These are phyloP conservation scores for Triangularia verruculosa DNA, from an alignment of 2,329 filamentous ascomycete species.

Conservation along the genomic window DNA sequence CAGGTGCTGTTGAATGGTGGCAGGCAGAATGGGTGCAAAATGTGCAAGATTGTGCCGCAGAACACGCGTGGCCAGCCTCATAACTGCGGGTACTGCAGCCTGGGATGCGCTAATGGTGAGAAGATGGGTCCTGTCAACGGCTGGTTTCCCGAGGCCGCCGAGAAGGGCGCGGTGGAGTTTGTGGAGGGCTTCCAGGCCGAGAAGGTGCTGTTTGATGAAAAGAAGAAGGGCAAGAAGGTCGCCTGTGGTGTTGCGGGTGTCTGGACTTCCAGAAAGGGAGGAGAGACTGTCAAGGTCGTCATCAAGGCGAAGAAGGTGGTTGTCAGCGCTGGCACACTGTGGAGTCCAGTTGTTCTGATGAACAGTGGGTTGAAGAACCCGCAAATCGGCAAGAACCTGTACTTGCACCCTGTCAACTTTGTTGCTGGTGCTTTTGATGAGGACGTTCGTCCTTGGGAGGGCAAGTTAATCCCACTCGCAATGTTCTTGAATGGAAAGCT, in stretches of 20 bases:
- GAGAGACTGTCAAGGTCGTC: slow-evolving; percentile 60
- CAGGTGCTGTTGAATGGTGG: slow-evolving; percentile 70
- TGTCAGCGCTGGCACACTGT: slow-evolving; percentile 71
- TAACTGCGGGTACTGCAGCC: slow-evolving; percentile 64
- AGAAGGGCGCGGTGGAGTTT: slow-evolving; percentile 69
- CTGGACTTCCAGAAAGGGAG: slow-evolving; percentile 70
- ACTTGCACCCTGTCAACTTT: slow-evolving; percentile 71
- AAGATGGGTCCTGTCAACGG: slow-evolving; percentile 77
- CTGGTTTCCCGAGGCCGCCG: slow-evolving; percentile 76
- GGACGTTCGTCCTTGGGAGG: slow-evolving; percentile 66
- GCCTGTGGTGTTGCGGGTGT: slow-evolving; percentile 70
- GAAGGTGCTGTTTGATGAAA: slow-evolving; percentile 63
- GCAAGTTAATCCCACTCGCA: background rate
- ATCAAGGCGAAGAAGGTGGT: slow-evolving; percentile 80
- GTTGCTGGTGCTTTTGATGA: slow-evolving; percentile 64
- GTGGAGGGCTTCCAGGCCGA: slow-evolving; percentile 78
- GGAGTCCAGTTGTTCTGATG: slow-evolving; percentile 71
- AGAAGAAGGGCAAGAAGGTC: slow-evolving; percentile 46
- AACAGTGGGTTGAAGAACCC: slow-evolving; percentile 78
- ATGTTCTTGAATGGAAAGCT: background rate
- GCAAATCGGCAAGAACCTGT: slow-evolving; percentile 77
- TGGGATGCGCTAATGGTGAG: slow-evolving; percentile 62
- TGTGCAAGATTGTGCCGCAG: slow-evolving; percentile 64
- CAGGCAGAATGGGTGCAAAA: slow-evolving; percentile 68
- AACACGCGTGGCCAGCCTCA: slow-evolving; percentile 75